phyloP scores from a whole-genome alignment of 768 basidiomycete genomes.

The Lentinula sp. region DNA sequence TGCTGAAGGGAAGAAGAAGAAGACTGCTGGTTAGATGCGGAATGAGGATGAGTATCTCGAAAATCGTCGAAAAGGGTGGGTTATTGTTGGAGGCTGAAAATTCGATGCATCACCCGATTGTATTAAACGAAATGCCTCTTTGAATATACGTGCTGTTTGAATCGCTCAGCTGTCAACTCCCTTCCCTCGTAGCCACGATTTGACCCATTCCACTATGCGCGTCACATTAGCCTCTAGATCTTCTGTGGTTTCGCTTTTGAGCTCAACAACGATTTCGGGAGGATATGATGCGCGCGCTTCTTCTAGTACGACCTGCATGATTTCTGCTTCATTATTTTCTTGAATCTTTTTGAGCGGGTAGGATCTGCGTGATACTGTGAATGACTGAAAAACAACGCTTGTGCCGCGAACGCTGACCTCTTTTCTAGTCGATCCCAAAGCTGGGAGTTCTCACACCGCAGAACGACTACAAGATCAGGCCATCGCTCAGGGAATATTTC shows the following conservation, averaged over 20 bases:
- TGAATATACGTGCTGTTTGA: neutral
- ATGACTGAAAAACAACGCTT: neutral
- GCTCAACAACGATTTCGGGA: conserved; percentile 79
- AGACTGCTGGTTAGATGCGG: conserved; percentile 29
- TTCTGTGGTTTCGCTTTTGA: conserved; percentile 68
- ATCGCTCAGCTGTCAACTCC: conserved; percentile 9
- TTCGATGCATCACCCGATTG: neutral
- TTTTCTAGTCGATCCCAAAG: conserved; percentile 91
- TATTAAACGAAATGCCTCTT: neutral
- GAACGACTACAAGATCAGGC: conserved; percentile 91
- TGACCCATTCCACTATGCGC: conserved; percentile 86
- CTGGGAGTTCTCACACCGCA: conserved; percentile 81
- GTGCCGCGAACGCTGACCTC: conserved; percentile 43
- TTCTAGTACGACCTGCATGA: conserved; percentile 87
- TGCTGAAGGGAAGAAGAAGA: conserved; percentile 44
- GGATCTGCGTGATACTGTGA: conserved; percentile 29
- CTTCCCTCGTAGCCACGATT: conserved; percentile 55
- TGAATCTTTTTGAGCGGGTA: conserved; percentile 92
- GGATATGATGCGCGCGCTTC: conserved; percentile 88
- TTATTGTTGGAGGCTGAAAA: neutral
- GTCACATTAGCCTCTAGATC: conserved; percentile 86
- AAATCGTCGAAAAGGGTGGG: neutral
- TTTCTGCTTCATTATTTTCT: conserved; percentile 98
- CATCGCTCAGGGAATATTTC: conserved; percentile 94
- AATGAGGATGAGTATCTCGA: conserved; percentile 22